phyloP scores from a whole-genome alignment of 768 basidiomycete species.

The Artomyces pyxidatus region DNA sequence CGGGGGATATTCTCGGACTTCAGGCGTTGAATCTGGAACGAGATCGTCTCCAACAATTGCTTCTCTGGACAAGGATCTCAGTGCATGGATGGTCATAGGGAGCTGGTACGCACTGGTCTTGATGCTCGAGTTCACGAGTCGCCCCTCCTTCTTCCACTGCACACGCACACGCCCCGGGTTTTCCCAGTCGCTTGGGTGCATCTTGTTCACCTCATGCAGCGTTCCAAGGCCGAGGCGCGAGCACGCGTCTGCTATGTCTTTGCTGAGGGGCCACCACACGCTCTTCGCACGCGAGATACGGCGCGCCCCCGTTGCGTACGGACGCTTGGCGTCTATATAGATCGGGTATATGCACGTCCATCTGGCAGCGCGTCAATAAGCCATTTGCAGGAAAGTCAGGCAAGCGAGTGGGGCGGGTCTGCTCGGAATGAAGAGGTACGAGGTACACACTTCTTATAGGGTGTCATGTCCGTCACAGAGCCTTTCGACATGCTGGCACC shows the following conservation, averaged over 20 bases:
- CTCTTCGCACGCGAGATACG: conserved; percentile 71
- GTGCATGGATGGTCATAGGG: background rate
- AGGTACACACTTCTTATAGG: conserved; percentile 67
- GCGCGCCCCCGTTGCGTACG: conserved; percentile 76
- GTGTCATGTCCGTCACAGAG: conserved; percentile 64
- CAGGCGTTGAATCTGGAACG: conserved; percentile 59
- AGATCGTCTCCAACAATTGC: conserved; percentile 66
- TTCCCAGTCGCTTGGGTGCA: conserved; percentile 95
- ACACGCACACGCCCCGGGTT: conserved; percentile 95
- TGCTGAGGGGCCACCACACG: conserved; percentile 93
- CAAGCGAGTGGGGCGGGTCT: conserved; percentile 5
- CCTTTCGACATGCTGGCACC: conserved; percentile 23
- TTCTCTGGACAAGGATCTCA: conserved; percentile 40
- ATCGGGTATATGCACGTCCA: conserved; percentile 97
- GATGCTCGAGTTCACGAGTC: conserved; percentile 56
- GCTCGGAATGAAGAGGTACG: conserved; percentile 1
- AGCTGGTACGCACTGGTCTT: conserved; percentile 55
- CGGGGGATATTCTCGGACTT: conserved; percentile 67
- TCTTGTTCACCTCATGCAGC: conserved; percentile 84
- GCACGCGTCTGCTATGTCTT: conserved; percentile 85
- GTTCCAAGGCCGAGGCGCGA: conserved; percentile 67
- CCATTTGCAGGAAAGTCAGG: conserved; percentile 2
- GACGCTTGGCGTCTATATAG: conserved; percentile 92
- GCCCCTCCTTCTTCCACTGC: conserved; percentile 80
- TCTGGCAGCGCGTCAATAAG: conserved; percentile 35